Percentiles rank a stretch among this genome's conserved stretches.
Evolutionary conservation across 495 filamentous ascomycete species (phyloP).

Genomic region (Daldinia vernicosa): DNA sequence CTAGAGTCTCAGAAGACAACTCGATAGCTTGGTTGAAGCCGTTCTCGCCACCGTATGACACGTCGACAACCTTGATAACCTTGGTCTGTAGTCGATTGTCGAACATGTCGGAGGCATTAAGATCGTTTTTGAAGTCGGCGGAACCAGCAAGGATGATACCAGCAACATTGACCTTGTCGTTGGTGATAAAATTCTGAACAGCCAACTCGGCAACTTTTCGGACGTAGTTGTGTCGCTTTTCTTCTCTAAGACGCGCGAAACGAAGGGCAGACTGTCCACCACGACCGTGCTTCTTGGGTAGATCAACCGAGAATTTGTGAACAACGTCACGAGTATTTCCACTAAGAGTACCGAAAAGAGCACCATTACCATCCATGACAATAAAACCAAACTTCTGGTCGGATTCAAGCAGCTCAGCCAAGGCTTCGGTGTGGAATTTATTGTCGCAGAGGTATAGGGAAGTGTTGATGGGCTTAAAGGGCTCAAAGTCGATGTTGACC

Average conservation of each 20-base stretch:
- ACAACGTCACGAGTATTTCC: slow-evolving; percentile 97
- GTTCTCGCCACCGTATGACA: slow-evolving; percentile 98
- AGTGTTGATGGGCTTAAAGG: slow-evolving; percentile 99
- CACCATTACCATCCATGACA: slow-evolving; percentile 98
- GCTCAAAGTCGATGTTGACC: slow-evolving; percentile 99
- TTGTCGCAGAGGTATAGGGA: slow-evolving; percentile 99
- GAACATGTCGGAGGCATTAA: slow-evolving; percentile 98
- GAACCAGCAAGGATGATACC: slow-evolving; percentile 95
- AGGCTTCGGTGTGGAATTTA: slow-evolving; percentile 98
- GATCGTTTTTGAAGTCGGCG: slow-evolving; percentile 98
- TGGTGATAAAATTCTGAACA: slow-evolving; percentile 97
- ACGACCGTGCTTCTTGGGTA: slow-evolving; percentile 99
- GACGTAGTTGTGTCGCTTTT: slow-evolving; percentile 99
- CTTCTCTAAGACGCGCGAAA: slow-evolving; percentile 99
- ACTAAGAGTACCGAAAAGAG: slow-evolving; percentile 93
- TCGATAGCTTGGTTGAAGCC: slow-evolving; percentile 99
- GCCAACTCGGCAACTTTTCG: slow-evolving; percentile 97
- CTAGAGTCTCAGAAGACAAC: slow-evolving; percentile 90
- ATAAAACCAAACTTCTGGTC: slow-evolving; percentile 99
- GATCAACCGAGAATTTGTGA: slow-evolving; percentile 95
- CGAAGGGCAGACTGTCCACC: slow-evolving; percentile 98
- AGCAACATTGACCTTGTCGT: slow-evolving; percentile 96
- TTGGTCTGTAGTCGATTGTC: slow-evolving; percentile 88
- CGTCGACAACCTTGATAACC: slow-evolving; percentile 98
- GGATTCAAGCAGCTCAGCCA: slow-evolving; percentile 95